These are phyloP conservation scores for Strobilomyces dryophilus DNA, from an alignment of 768 basidiomycete genomes.

Conservation along the genomic window DNA sequence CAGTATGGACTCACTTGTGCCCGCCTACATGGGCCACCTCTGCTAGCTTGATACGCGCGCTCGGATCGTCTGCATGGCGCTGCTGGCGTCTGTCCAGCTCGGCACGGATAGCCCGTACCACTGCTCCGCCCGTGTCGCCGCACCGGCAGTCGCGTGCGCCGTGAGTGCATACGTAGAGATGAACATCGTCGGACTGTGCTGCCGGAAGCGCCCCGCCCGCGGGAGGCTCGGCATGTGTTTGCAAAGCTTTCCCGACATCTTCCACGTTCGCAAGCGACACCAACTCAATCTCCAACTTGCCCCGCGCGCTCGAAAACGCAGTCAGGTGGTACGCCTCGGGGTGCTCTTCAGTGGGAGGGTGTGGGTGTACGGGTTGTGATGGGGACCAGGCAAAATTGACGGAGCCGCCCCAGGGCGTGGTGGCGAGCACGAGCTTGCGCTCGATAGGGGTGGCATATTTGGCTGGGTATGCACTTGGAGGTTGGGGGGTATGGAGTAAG, in stretches of 20 bases:
- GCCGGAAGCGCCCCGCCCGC: conserved; percentile 11
- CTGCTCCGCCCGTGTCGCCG: conserved; percentile 56
- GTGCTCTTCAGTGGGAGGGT: conserved; percentile 3
- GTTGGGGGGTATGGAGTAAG: conserved; percentile 47
- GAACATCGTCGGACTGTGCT: conserved; percentile 23
- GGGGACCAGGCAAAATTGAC: conserved; percentile 61
- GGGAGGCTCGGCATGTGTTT: conserved; percentile 28
- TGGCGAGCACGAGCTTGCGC: conserved; percentile 43
- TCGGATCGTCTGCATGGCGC: conserved; percentile 22
- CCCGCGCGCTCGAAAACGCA: conserved; percentile 47
- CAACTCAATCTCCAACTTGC: conserved; percentile 46
- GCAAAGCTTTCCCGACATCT: conserved; percentile 36
- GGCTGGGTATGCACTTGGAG: conserved; percentile 48
- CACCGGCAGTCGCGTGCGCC: conserved; percentile 77
- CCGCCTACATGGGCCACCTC: conserved; percentile 81
- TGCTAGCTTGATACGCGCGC: conserved; percentile 44
- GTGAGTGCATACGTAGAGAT: conserved; percentile 77
- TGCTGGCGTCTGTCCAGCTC: conserved; percentile 44
- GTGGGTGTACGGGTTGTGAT: conserved; percentile 17
- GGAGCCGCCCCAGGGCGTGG: conserved; percentile 45
- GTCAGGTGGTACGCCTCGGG: conserved; percentile 37
- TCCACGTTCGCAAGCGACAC: conserved; percentile 50
- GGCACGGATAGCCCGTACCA: conserved; percentile 49
- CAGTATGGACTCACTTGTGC: conserved; percentile 56
- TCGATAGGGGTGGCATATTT: conserved; percentile 47